Evolutionary conservation across 2,329 filamentous ascomycete genomes (phyloP).

Genomic region (Scorias spongiosa): DNA sequence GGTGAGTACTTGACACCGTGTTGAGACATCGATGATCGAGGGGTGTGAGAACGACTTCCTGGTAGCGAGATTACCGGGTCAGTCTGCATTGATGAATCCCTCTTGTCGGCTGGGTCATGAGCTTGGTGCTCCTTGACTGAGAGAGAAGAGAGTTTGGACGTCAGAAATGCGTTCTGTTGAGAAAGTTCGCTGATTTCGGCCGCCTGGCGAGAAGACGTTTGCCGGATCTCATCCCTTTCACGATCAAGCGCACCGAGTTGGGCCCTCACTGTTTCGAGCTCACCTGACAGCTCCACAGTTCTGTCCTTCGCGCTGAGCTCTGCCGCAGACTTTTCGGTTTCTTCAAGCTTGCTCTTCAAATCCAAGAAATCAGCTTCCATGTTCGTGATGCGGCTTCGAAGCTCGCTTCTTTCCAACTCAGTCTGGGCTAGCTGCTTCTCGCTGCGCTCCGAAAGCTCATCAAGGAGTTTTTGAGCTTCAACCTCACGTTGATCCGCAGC

Average conservation of each 20-base stretch:
- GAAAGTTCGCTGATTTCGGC: too few relatives aligned
- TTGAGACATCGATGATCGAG: background rate
- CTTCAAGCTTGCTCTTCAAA: slow-evolving; percentile 11
- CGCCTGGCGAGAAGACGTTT: too few relatives aligned
- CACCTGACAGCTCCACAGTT: too few relatives aligned
- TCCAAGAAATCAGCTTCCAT: slow-evolving; percentile 9
- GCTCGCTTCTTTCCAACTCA: slow-evolving; percentile 3
- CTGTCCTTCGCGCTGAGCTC: background rate
- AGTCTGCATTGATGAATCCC: background rate
- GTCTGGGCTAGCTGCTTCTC: background rate
- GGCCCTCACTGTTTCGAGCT: background rate
- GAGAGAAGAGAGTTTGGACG: too few relatives aligned
- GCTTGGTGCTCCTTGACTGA: too few relatives aligned
- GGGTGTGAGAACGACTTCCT: background rate
- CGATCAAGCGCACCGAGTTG: too few relatives aligned
- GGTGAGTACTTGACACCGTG: background rate
- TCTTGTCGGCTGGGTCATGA: background rate
- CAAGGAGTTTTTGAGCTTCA: background rate
- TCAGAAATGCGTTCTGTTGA: too few relatives aligned
- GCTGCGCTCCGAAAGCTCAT: background rate
- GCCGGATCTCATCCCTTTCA: too few relatives aligned
- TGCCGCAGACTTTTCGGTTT: slow-evolving; percentile 5
- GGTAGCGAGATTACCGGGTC: background rate
- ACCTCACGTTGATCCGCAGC: background rate
- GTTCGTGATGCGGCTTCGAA: slow-evolving; percentile 7